These are phyloP conservation scores for Clavispora santaluciae DNA, from an alignment of 805 yeast genomes.

Conservation along the genomic window DNA sequence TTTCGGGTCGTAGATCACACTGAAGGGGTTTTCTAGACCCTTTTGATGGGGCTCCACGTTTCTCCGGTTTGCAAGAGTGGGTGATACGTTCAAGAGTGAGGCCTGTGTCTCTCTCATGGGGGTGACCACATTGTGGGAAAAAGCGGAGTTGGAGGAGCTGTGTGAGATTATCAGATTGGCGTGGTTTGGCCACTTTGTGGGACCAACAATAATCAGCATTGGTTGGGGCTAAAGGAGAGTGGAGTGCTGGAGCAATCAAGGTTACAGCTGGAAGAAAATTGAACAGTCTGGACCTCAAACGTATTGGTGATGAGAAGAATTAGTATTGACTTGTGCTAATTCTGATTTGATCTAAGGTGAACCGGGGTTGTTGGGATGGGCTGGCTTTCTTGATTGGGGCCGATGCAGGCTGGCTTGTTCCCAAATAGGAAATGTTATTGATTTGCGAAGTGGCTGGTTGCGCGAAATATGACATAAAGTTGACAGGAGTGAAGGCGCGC, in stretches of 20 bases:
- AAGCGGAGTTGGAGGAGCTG: neutral
- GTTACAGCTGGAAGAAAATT: too few relatives aligned
- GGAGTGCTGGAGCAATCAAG: too few relatives aligned
- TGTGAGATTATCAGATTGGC: conserved; percentile 6
- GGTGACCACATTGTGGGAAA: neutral
- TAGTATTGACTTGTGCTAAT: neutral
- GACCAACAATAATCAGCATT: conserved; percentile 10
- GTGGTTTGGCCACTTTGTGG: conserved; percentile 7
- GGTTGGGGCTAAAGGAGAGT: too few relatives aligned
- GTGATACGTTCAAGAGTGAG: neutral
- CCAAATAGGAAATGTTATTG: neutral
- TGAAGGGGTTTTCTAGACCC: conserved; percentile 8
- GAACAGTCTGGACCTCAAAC: neutral
- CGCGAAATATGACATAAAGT: neutral
- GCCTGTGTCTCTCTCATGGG: neutral
- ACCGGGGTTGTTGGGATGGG: neutral
- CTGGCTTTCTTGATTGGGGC: neutral
- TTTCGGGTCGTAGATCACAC: conserved; percentile 9
- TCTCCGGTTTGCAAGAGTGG: neutral
- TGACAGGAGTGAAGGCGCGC: neutral
- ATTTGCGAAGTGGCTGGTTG: conserved; percentile 1
- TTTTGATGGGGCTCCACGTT: neutral
- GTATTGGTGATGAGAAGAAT: neutral
- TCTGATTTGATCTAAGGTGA: neutral
- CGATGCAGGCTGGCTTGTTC: neutral